These are phyloP conservation scores for Spatholobus suberectus DNA, from an alignment of 306 rosid species.

Conservation along the genomic window DNA sequence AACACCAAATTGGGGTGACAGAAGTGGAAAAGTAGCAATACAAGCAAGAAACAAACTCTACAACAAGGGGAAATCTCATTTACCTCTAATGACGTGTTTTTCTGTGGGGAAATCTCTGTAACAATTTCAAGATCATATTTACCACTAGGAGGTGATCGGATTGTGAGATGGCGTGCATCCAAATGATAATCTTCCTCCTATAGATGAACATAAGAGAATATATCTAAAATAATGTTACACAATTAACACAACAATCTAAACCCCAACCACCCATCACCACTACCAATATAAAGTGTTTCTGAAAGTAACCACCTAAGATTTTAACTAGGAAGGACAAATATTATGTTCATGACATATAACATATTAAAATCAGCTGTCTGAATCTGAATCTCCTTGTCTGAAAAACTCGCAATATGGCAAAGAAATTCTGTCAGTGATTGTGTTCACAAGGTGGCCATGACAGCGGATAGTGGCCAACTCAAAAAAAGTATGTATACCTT, in stretches of 20 bases:
- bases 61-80: slow-evolving; percentile 15
- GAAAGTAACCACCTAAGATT: slow-evolving; percentile 18
- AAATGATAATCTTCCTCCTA: slow-evolving; percentile 76
- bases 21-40: slow-evolving; percentile 9
- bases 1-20: slow-evolving; percentile 1
- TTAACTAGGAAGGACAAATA: slow-evolving; percentile 19
- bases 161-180: slow-evolving; percentile 78
- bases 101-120: slow-evolving; percentile 79
- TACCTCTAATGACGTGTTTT: slow-evolving; percentile 95
- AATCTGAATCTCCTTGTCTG: slow-evolving; percentile 28
- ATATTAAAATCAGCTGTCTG: background rate
- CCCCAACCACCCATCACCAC: slow-evolving; percentile 4
- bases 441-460: background rate
- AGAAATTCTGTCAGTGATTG: slow-evolving; percentile 20
- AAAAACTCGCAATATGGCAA: slow-evolving; percentile 23
- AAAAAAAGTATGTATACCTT: slow-evolving; percentile 55
- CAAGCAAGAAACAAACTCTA: background rate
- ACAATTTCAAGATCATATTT: slow-evolving; percentile 77
- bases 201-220: slow-evolving; percentile 16
- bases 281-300: background rate
- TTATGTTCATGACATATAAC: background rate
- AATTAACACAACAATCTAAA: slow-evolving; percentile 25
- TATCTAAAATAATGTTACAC: slow-evolving; percentile 24
- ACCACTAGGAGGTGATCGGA: slow-evolving; percentile 74
- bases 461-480: background rate